Conservation (phyloP, 805 yeast genomes). For the Lipomyces sp. region DNA sequence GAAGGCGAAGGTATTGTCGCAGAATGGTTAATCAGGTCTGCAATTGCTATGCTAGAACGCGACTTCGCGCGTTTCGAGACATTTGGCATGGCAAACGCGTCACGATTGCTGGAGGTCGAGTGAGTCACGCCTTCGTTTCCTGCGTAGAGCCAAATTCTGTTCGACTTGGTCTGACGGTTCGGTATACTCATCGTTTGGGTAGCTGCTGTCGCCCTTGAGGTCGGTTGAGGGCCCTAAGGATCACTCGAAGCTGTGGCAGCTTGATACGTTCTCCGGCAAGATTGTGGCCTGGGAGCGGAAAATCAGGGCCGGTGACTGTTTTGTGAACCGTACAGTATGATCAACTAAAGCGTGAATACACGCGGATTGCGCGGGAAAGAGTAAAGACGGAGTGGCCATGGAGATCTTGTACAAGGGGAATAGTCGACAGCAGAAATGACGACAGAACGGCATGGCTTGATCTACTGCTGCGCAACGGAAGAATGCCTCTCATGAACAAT, state of each 20-base stretch:
- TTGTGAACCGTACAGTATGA: not conserved
- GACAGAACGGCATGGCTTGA: no score
- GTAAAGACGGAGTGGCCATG: no score
- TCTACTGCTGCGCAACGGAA: no score
- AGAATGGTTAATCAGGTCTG: slow-evolving; percentile 10
- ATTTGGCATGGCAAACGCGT: not conserved
- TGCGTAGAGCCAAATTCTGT: no score
- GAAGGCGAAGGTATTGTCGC: not conserved
- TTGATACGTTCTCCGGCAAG: not conserved
- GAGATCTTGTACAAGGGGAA: no score
- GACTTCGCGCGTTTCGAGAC: not conserved
- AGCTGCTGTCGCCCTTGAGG: not conserved
- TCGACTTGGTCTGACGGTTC: not conserved
- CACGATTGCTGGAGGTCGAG: not conserved
- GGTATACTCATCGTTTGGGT: no score
- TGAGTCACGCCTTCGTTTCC: not conserved
- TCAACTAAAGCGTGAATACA: not conserved
- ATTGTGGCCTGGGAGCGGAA: not conserved
- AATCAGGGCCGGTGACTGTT: slow-evolving; percentile 10
- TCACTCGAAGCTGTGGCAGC: not conserved
- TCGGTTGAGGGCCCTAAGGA: no score
- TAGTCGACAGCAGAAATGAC: no score
- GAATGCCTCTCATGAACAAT: no score
- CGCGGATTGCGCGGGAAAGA: no score
- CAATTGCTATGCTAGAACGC: slow-evolving; percentile 7